Percentiles rank a stretch among this genome's conserved stretches.
phyloP scores from a whole-genome alignment of 1,284 basidiomycete genomes.

The Cryptococcus floricola region DNA sequence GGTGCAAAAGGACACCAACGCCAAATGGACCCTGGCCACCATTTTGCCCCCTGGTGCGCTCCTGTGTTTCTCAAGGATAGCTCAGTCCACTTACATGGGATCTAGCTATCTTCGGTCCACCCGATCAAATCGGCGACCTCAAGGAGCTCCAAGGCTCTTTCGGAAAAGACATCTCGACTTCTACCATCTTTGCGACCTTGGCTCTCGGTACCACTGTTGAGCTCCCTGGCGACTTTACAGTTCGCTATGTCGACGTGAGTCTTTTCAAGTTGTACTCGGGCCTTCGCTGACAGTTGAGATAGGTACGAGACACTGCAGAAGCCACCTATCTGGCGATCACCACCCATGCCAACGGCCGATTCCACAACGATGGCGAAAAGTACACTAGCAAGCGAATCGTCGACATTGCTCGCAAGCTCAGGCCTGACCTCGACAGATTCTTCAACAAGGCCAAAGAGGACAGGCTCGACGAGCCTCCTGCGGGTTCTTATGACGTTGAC shows the following conservation, averaged over 20 bases:
- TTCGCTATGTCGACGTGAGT: conserved; percentile 18
- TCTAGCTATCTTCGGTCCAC: conserved; percentile 29
- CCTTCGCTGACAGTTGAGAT: neutral
- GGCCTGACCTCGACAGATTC: conserved; percentile 23
- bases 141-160: conserved; percentile 3
- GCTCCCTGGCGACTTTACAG: conserved; percentile 3
- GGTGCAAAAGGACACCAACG: conserved; percentile 13
- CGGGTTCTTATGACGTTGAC: conserved; percentile 20
- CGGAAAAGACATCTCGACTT: conserved; percentile 17
- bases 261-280: neutral
- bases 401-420: conserved; percentile 15
- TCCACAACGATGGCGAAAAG: conserved; percentile 8
- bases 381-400: conserved; percentile 24
- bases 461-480: conserved; percentile 4
- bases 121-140: conserved; percentile 13
- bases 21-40: conserved; percentile 18
- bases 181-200: conserved; percentile 6
- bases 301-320: conserved; percentile 28
- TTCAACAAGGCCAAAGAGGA: conserved; percentile 20
- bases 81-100: neutral
- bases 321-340: conserved; percentile 23
- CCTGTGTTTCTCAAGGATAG: neutral
- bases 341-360: conserved; percentile 19
- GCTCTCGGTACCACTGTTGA: conserved; percentile 10
- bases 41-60: conserved; percentile 18